Evolutionary conservation across 768 basidiomycete genomes (phyloP).

Genomic region (Serendipita sp.): DNA sequence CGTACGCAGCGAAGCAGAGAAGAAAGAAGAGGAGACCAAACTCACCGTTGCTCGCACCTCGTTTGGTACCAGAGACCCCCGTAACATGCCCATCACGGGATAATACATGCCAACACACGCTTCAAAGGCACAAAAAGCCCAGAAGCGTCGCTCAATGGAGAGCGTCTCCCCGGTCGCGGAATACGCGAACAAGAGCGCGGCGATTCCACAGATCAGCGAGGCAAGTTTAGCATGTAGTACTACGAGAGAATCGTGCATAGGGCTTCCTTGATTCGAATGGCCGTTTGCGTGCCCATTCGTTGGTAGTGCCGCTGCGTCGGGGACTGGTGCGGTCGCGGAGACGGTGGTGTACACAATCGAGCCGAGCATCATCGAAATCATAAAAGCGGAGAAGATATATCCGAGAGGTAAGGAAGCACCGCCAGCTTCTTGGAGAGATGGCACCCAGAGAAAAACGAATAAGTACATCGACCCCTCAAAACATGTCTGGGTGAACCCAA

Average conservation of each 20-base stretch:
- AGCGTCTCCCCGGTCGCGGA: conserved; percentile 26
- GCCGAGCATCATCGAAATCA: conserved; percentile 72
- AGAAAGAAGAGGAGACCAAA: conserved; percentile 5
- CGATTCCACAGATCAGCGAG: conserved; percentile 43
- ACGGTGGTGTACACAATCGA: conserved; percentile 51
- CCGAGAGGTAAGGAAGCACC: conserved; percentile 43
- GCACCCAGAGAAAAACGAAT: conserved; percentile 75
- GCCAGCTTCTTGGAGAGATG: conserved; percentile 45
- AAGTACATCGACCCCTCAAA: conserved; percentile 79
- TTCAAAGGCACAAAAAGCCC: conserved; percentile 61
- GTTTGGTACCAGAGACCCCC: conserved; percentile 48
- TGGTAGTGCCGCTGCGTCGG: conserved; percentile 14
- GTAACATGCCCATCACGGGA: conserved; percentile 50
- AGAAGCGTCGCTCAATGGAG: conserved; percentile 41
- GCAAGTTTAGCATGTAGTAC: conserved; percentile 52
- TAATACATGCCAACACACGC: conserved; percentile 70
- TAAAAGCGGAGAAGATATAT: conserved; percentile 67
- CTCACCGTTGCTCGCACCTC: conserved; percentile 61
- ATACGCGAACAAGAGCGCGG: conserved; percentile 39
- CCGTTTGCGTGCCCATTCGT: neutral
- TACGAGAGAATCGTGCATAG: conserved; percentile 27
- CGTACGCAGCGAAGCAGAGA: neutral
- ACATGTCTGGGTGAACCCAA: conserved; percentile 62
- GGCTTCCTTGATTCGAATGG: neutral
- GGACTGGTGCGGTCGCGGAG: conserved; percentile 18